Percentiles rank a stretch among this genome's conserved stretches.
phyloP scores from a whole-genome alignment of 257 asterid species.

The Salvia hispanica region DNA sequence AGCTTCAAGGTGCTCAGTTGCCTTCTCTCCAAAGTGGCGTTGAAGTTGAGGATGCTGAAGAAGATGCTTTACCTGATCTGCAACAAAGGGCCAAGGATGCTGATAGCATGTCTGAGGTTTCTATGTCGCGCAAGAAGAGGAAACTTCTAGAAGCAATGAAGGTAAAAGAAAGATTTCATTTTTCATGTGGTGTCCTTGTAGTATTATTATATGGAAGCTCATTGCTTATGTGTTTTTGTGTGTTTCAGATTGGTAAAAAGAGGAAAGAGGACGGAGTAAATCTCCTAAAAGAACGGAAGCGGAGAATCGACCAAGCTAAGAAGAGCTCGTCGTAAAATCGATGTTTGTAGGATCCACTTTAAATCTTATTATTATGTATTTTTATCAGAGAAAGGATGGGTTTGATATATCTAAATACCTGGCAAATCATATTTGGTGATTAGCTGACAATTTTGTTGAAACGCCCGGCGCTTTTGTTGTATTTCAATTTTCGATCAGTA shows the following conservation, averaged over 20 bases:
- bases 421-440: conserved; percentile 21
- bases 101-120: conserved; percentile 44
- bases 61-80: conserved; percentile 42
- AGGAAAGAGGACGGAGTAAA: conserved; percentile 38
- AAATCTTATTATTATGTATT: background rate
- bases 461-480: background rate
- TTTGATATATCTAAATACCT: conserved; percentile 12
- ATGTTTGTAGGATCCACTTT: background rate
- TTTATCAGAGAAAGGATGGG: background rate
- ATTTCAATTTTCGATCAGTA: background rate
- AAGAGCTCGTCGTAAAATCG: conserved; percentile 34
- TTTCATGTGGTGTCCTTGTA: too few species aligned
- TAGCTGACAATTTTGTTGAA: conserved; percentile 29
- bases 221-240: background rate
- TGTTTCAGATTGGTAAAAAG: conserved; percentile 58
- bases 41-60: conserved; percentile 43
- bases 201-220: background rate
- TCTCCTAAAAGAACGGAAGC: conserved; percentile 52
- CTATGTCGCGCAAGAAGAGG: conserved; percentile 67
- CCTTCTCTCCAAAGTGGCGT: conserved; percentile 36
- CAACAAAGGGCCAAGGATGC: conserved; percentile 60
- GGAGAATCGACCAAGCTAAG: conserved; percentile 50
- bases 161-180: conserved; percentile 40
- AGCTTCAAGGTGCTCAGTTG: conserved; percentile 51
- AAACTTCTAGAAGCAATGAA: conserved; percentile 61